phyloP scores from a whole-genome alignment of 106 monocot genomes.

The Cymbidium sinense region DNA sequence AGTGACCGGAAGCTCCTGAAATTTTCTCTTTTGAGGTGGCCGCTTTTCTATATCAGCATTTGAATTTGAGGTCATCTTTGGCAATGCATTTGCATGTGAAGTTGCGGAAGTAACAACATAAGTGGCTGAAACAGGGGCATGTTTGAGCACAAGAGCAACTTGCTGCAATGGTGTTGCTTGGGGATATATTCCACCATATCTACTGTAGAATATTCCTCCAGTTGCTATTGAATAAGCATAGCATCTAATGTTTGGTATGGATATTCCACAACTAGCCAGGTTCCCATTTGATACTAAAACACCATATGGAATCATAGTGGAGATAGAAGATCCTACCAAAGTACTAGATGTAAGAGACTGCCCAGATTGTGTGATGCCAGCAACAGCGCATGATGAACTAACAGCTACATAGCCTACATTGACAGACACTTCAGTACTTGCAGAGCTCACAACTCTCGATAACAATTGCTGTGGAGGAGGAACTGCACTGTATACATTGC shows the following conservation, averaged over 20 bases:
- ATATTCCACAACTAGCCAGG: slow-evolving; percentile 10
- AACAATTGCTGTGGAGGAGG: slow-evolving; percentile 70
- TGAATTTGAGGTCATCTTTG: slow-evolving; percentile 28
- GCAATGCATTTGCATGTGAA: slow-evolving; percentile 3
- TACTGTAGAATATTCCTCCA: slow-evolving; percentile 57
- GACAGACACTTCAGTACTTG: slow-evolving; percentile 6
- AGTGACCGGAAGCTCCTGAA: slow-evolving; percentile 72
- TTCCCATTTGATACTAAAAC: slow-evolving; percentile 8
- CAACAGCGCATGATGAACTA: too few relatives aligned
- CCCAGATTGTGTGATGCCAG: too few relatives aligned
- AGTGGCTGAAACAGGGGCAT: slow-evolving; percentile 31
- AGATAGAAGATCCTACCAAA: slow-evolving; percentile 4
- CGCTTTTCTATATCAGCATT: slow-evolving; percentile 39
- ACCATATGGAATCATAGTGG: slow-evolving; percentile 9
- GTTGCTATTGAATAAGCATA: slow-evolving; percentile 23
- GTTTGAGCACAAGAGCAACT: slow-evolving; percentile 83
- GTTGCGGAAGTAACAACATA: slow-evolving; percentile 16
- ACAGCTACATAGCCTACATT: slow-evolving; percentile 27
- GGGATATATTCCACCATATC: slow-evolving; percentile 96
- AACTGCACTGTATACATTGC: slow-evolving; percentile 64
- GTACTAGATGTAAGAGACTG: too few relatives aligned
- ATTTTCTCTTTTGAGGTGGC: slow-evolving; percentile 66
- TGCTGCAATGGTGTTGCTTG: slow-evolving; percentile 96
- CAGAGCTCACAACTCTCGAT: slow-evolving; percentile 21
- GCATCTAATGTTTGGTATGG: slow-evolving; percentile 13